These are phyloP conservation scores for Durio zibethinus DNA, from an alignment of 345 rosid species.

Conservation along the genomic window DNA sequence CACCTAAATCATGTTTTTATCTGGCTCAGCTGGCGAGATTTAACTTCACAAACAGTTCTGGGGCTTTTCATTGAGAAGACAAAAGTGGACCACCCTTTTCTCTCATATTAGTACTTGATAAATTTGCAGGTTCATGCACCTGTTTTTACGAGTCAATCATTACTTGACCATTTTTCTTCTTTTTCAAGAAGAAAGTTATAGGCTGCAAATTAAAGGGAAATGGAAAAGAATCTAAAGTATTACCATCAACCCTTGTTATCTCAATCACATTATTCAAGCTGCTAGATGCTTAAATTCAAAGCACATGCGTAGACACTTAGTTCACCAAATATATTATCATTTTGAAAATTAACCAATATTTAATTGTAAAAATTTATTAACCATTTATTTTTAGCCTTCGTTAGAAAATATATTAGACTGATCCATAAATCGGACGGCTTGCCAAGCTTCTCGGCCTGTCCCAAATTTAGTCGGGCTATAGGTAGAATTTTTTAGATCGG, in stretches of 20 bases:
- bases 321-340: neutral
- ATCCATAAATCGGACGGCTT: no score
- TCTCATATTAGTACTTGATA: no score
- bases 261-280: neutral
- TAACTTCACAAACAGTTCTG: neutral
- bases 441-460: no score
- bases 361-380: no score
- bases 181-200: neutral
- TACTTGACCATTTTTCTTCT: neutral
- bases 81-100: neutral
- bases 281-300: neutral
- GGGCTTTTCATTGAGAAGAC: neutral
- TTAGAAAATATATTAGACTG: no score
- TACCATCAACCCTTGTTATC: neutral
- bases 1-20: no score
- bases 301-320: neutral
- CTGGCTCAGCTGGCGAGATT: neutral
- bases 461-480: no score
- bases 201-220: neutral
- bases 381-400: neutral
- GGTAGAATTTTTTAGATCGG: no score
- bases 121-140: conserved; percentile 6
- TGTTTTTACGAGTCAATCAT: neutral
- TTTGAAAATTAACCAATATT: no score
- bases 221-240: neutral